Base-by-base conservation (phyloP, 2,329 filamentous ascomycete genomes). In the Catunica adiposa region DNA sequence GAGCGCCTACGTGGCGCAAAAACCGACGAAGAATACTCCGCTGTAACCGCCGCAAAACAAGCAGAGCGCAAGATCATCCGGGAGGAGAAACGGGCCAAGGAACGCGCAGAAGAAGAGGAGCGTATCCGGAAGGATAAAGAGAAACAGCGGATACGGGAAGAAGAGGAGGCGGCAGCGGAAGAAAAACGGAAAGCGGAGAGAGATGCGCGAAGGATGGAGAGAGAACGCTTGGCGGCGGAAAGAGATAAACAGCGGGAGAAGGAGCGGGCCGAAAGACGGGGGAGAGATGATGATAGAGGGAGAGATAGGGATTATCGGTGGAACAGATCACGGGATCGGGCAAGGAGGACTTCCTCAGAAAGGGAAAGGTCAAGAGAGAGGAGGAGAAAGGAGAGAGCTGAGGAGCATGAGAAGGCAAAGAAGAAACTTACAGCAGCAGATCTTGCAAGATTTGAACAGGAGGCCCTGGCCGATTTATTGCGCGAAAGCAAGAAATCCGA, bases 1-100 rank as follows among this genome's bases (percentile, higher is more conserved):
- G 86, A 90, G 65, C 71, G 78, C 44, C 61, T 70, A 8, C 78
- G 77, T 54, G 86, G 86, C 17, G 72, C 77, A 51, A 89, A 86
- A 66, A 84, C 80, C 1, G 85, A 90, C 61, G 78, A 82, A 56
- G 80, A 84, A 51, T 90, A 89, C 65, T 80, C 78, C 1, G 75
- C 75, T 50, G 84, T 87, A 58, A 82, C 82, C 1, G 75, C 78
- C 8, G 71, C 70, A 5, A 78, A 80, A 52, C 72, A 77, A 34
- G 72, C 74, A 7, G 77, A 81, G 55, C 77, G 84, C 9, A 79
- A 82, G 59, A 74, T 74, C 34, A 71, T 80, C 8, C 74, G 80
- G 55, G 76, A 81, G 50, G 78, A 82, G 61, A 69, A 82, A 17
- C 72, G 76, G 54, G 73, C 72, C 47, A 76, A 79, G 60, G 77